Conservation (phyloP, 495 filamentous ascomycete species). For the Penicillium manginii region DNA sequence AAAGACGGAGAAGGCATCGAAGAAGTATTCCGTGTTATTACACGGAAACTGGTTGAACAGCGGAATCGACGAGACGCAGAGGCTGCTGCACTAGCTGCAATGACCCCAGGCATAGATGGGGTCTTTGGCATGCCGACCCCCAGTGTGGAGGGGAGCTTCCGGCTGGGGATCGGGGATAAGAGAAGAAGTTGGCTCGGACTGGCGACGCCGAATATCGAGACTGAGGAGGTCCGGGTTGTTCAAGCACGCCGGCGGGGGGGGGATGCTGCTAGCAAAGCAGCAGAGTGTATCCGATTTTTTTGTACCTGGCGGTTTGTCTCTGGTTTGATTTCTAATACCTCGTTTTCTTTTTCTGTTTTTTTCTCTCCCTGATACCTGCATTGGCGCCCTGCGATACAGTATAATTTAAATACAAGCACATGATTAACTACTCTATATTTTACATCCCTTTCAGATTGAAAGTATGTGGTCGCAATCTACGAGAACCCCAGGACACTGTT, state of each 20-base stretch:
- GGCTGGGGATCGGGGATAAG: conserved; percentile 50
- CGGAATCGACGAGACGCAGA: conserved; percentile 65
- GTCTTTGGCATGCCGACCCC: conserved; percentile 19
- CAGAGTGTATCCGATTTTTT: neutral
- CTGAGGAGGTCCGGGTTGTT: conserved; percentile 32
- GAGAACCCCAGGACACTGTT: too few species aligned
- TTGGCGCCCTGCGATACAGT: conserved; percentile 1
- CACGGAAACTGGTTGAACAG: conserved; percentile 92
- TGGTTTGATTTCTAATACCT: neutral
- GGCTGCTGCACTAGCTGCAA: conserved; percentile 47
- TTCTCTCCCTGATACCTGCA: conserved; percentile 11
- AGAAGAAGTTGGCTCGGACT: conserved; percentile 58
- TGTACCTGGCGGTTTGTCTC: too few species aligned
- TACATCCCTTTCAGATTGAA: too few species aligned
- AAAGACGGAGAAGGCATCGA: conserved; percentile 96
- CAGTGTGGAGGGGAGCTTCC: conserved; percentile 45
- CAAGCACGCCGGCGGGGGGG: conserved; percentile 32
- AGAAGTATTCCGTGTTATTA: conserved; percentile 94
- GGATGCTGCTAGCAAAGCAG: conserved; percentile 43
- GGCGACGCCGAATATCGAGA: conserved; percentile 46
- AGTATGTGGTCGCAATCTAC: too few species aligned
- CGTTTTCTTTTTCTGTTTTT: conserved; percentile 4
- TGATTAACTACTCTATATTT: too few species aligned
- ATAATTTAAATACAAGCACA: neutral
- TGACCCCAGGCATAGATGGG: conserved; percentile 39